Conservation (phyloP, 495 filamentous ascomycete genomes). For the Neurospora terricola region DNA sequence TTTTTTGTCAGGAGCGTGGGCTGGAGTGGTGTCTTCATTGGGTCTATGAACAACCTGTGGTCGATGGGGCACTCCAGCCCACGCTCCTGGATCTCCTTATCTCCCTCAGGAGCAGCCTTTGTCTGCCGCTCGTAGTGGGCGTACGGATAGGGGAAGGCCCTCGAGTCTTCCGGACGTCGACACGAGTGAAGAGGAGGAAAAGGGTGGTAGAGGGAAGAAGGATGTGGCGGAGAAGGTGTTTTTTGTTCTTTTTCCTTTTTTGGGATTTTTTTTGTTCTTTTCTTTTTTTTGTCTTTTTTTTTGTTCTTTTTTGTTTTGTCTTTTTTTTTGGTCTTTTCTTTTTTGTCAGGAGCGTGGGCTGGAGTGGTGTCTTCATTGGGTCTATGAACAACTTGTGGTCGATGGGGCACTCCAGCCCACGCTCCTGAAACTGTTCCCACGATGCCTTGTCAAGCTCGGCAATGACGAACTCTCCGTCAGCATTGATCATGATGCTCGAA, state of each 20-base stretch:
- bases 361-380: constrained; percentile 79
- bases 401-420: constrained; percentile 83
- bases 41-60: constrained; percentile 91
- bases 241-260: too few species aligned
- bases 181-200: neutral
- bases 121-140: neutral
- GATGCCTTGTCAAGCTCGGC: constrained; percentile 86
- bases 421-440: constrained; percentile 90
- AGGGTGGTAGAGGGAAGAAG: neutral
- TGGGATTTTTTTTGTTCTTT: too few species aligned
- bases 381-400: constrained; percentile 95
- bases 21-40: constrained; percentile 73
- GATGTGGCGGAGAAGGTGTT: neutral
- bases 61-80: constrained; percentile 90
- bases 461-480: constrained; percentile 92
- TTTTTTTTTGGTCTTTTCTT: neutral
- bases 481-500: constrained; percentile 86
- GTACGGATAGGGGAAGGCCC: neutral
- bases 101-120: constrained; percentile 40
- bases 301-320: too few species aligned
- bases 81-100: constrained; percentile 69
- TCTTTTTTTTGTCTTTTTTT: too few species aligned
- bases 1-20: neutral
- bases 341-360: neutral
- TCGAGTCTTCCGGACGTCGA: neutral